phyloP scores from a whole-genome alignment of 257 asterid genomes.

The Nicotiana tabacum region DNA sequence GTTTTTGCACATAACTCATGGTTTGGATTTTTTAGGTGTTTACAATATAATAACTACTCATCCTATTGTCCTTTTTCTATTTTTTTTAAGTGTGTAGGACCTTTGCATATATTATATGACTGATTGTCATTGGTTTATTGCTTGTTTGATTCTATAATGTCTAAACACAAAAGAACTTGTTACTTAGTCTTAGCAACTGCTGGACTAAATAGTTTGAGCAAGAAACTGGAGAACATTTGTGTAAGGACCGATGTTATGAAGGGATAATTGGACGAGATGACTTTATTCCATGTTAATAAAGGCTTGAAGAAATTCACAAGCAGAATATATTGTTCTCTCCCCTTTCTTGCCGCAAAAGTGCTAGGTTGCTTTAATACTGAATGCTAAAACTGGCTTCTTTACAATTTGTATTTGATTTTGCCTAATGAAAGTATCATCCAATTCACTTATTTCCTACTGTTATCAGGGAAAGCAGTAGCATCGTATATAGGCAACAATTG shows the following conservation, averaged over 20 bases:
- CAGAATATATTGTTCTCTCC: background rate
- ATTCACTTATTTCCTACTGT: background rate
- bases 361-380: background rate
- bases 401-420: background rate
- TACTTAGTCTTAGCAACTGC: no score
- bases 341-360: background rate
- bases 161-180: background rate
- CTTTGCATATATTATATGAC: background rate
- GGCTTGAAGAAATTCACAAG: background rate
- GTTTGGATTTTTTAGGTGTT: background rate
- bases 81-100: no score
- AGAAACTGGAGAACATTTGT: no score
- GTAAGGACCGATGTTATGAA: no score
- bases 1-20: background rate
- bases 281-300: background rate
- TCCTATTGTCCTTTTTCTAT: background rate
- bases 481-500: background rate
- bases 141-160: background rate
- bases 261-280: no score
- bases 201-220: no score
- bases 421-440: background rate
- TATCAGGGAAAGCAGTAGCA: background rate
- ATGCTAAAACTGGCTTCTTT: background rate
- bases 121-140: background rate
- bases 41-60: background rate